Base-by-base conservation (phyloP, 768 basidiomycete genomes). In the Leucocoprinus sp. region DNA sequence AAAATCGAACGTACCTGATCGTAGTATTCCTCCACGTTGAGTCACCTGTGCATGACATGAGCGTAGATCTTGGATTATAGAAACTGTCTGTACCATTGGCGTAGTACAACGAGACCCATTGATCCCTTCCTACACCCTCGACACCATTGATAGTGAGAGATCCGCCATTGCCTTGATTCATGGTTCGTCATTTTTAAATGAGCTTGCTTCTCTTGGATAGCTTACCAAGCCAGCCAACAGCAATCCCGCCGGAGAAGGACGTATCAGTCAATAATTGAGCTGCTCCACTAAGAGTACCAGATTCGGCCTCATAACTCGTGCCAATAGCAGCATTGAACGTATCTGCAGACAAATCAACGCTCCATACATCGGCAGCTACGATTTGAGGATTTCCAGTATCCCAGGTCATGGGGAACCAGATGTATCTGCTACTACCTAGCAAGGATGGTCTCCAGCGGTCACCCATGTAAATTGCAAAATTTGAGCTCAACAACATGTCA, bases 101-200 rank as follows among this genome's bases (percentile, higher is more conserved):
- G 55, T 71, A 77, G 56, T 78, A 77, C 21, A 80, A 57, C 5
- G 76, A 64, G n/a, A 80, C 69, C 79, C 78, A 80, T 54, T 80
- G 78, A 3, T 63, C 63, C 8, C 55, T 54, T 4, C 78, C 78
- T 33, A 62, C 70, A 8, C 79, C 76, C 54, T 76, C 71, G 8
- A 80, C 69, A 46, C 71, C 70, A 49, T 69, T 76, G 39, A 80
- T 67, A 0, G 76, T 75, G 18, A 82, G 60, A 6, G 71, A 69
- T 3, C 79, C 79, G 18, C 76, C 78, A 37, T 78, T 70, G 14
- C 78, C 78, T 76, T 49, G 12, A 19, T 12, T 18, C 28, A 23
- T 34, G 14, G 8, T 31, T 14, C 22, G 21, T 37, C 7, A 15
- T 8, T 19, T 9, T 46, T 3, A n/a, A n/a, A n/a, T 23, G 22